Conservation (phyloP, 78 protist species). For the Dictyostelium discoideum region dicty_2.7 NC_007091.3:3542001-3542500, state of each 20-base stretch:
- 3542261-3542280: conserved; percentile 54
- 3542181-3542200: not conserved
- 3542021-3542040: no score
- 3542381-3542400: not conserved
- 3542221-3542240: no score
- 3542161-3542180: not conserved
- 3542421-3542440: not conserved
- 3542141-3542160: no score
- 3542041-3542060: no score
- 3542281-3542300: conserved; percentile 12
- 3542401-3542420: no score
- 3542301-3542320: conserved; percentile 1
- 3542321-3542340: not conserved
- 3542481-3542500: conserved; percentile 2
- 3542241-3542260: conserved; percentile 3
- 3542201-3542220: no score
- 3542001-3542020: no score
- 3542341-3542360: not conserved
- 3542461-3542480: conserved; percentile 64
- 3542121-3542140: no score
- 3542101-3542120: no score
- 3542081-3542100: no score
- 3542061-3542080: no score
- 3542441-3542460: conserved; percentile 79
- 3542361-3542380: not conserved